Conservation (phyloP, 306 rosid genomes). For the Senna tora region DNA sequence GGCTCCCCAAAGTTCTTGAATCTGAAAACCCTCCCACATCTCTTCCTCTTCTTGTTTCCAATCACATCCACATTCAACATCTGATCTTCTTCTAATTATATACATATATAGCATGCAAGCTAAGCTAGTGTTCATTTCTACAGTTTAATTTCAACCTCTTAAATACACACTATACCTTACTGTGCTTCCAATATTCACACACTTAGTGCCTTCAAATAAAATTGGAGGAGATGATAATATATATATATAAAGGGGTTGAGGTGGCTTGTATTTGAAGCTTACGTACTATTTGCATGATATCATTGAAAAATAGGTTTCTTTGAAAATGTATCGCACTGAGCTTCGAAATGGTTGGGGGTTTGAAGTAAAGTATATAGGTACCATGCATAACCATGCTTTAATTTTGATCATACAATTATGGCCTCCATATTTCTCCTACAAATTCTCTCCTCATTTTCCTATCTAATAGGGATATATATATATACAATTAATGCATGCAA, state of each 20-base stretch:
- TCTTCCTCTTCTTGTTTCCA: constrained; percentile 73
- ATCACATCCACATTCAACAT: constrained; percentile 65
- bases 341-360: constrained; percentile 50
- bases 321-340: constrained; percentile 46
- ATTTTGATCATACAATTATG: constrained; percentile 39
- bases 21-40: constrained; percentile 76
- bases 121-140: neutral
- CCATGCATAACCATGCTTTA: constrained; percentile 42
- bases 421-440: constrained; percentile 53
- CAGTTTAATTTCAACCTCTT: constrained; percentile 36
- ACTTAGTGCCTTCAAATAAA: constrained; percentile 64
- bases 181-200: constrained; percentile 41
- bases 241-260: constrained; percentile 26
- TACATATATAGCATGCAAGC: neutral
- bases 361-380: constrained; percentile 55
- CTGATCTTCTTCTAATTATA: constrained; percentile 36
- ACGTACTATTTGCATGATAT: constrained; percentile 61
- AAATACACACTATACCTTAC: constrained; percentile 16
- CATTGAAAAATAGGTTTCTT: constrained; percentile 54
- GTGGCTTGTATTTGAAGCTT: constrained; percentile 23
- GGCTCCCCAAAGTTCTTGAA: constrained; percentile 80
- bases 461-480: constrained; percentile 33
- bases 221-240: constrained; percentile 44
- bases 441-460: constrained; percentile 55
- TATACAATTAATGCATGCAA: constrained; percentile 33